These are phyloP conservation scores for Paragyromitra xinjiangensis DNA, from an alignment of 495 filamentous ascomycete species.

Conservation along the genomic window DNA sequence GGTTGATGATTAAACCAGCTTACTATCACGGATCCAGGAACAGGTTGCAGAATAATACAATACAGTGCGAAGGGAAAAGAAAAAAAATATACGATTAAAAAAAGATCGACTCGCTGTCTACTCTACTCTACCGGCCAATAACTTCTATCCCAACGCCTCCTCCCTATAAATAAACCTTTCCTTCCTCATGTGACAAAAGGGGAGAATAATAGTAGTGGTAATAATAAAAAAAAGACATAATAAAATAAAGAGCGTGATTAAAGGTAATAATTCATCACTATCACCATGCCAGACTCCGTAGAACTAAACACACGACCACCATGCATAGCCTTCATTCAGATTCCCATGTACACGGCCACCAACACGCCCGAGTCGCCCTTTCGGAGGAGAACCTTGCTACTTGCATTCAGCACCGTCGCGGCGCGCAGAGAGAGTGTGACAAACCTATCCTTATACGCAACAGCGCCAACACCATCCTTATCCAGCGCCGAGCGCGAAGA, in stretches of 20 bases:
- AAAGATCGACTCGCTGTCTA: constrained; percentile 13
- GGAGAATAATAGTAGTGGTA: neutral
- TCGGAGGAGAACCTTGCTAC: constrained; percentile 51
- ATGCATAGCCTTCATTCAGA: neutral
- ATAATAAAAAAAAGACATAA: constrained; percentile 1
- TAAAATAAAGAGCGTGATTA: constrained; percentile 11
- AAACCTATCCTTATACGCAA: constrained; percentile 56
- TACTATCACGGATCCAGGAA: constrained; percentile 1
- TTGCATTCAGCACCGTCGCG: neutral
- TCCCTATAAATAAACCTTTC: neutral
- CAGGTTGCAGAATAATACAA: neutral
- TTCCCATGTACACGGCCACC: constrained; percentile 53
- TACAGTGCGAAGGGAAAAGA: neutral
- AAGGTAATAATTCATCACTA: neutral
- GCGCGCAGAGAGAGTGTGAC: neutral
- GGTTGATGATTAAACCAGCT: neutral
- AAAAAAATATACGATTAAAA: neutral
- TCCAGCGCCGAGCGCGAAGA: constrained; percentile 56
- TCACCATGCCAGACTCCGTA: neutral
- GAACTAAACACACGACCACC: neutral
- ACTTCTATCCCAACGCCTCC: constrained; percentile 7
- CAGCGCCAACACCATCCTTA: constrained; percentile 55
- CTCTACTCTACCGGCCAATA: neutral
- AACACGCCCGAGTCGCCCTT: constrained; percentile 53
- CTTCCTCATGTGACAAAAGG: neutral